phyloP scores from a whole-genome alignment of 1,284 basidiomycete species.

The Cryptococcus sp. region DNA sequence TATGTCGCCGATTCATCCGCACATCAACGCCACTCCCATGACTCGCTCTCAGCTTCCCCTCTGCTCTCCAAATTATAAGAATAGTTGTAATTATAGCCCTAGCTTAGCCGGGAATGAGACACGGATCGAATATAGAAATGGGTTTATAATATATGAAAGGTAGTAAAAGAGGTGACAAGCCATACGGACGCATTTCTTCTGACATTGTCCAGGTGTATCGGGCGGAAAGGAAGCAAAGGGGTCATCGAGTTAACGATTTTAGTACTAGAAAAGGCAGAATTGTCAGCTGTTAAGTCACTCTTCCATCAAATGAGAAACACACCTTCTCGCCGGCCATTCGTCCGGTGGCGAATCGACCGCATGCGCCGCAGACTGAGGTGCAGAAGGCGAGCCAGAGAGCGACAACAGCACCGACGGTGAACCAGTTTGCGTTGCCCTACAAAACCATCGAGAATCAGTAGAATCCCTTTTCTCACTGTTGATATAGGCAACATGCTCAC shows the following conservation, averaged over 20 bases:
- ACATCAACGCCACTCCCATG: too few species aligned
- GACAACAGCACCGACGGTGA: slow-evolving; percentile 70
- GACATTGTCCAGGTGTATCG: too few species aligned
- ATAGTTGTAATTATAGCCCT: too few species aligned
- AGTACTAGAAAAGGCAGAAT: slow-evolving; percentile 4
- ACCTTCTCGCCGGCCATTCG: slow-evolving; percentile 51
- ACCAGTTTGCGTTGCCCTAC: slow-evolving; percentile 55
- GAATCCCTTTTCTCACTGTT: not conserved
- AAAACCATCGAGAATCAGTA: not conserved
- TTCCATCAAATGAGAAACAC: not conserved
- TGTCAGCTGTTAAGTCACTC: not conserved
- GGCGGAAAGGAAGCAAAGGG: not conserved
- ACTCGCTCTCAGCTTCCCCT: too few species aligned
- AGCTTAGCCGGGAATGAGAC: too few species aligned
- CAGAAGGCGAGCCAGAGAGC: slow-evolving; percentile 68
- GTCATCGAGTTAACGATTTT: slow-evolving; percentile 1
- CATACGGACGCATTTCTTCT: too few species aligned
- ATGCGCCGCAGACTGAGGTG: slow-evolving; percentile 65
- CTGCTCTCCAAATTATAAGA: too few species aligned
- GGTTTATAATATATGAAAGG: too few species aligned
- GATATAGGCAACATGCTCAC: slow-evolving; percentile 53
- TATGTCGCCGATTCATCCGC: too few species aligned
- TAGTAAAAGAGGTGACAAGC: too few species aligned
- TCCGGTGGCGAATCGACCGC: slow-evolving; percentile 60
- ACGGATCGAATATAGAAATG: too few species aligned